These are phyloP conservation scores for Microsporum canis DNA, from an alignment of 2,329 filamentous ascomycete species.

Conservation along the genomic window DNA sequence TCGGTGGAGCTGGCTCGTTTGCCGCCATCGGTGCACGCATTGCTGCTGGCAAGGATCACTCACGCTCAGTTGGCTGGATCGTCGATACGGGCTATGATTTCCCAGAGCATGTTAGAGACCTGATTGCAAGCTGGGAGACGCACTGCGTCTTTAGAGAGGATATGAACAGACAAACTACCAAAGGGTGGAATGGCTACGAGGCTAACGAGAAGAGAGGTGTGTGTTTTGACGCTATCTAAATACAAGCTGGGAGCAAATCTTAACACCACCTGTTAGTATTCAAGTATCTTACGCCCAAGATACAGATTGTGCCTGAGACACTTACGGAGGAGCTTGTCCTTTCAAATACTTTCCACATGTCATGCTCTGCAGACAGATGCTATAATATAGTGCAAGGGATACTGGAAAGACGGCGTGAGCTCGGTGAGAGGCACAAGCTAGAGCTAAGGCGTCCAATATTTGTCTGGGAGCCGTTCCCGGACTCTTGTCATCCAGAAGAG, in stretches of 20 bases:
- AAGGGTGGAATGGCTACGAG: conserved; percentile 86
- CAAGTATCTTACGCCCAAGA: conserved; percentile 76
- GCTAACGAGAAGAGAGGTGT: conserved; percentile 51
- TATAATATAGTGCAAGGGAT: conserved; percentile 66
- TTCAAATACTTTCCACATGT: conserved; percentile 72
- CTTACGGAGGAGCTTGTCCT: conserved; percentile 56
- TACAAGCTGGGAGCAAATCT: not conserved
- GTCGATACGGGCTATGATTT: conserved; percentile 86
- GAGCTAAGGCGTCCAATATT: conserved; percentile 52
- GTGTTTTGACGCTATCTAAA: conserved; percentile 13
- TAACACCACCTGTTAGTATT: conserved; percentile 46
- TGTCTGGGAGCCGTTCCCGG: conserved; percentile 92
- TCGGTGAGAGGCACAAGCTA: conserved; percentile 21
- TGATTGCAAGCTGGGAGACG: conserved; percentile 66
- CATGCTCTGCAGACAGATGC: conserved; percentile 69
- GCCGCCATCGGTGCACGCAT: conserved; percentile 79
- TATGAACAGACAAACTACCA: conserved; percentile 61
- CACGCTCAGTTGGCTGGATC: conserved; percentile 71
- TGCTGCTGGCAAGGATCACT: conserved; percentile 59
- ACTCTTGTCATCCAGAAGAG: conserved; percentile 64
- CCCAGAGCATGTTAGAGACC: conserved; percentile 50
- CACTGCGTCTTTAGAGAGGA: conserved; percentile 58
- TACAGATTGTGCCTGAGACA: conserved; percentile 62
- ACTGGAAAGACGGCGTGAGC: conserved; percentile 38
- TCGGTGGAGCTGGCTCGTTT: conserved; percentile 84